phyloP scores from a whole-genome alignment of 257 asterid genomes.

The Cynanchum wilfordii region DNA sequence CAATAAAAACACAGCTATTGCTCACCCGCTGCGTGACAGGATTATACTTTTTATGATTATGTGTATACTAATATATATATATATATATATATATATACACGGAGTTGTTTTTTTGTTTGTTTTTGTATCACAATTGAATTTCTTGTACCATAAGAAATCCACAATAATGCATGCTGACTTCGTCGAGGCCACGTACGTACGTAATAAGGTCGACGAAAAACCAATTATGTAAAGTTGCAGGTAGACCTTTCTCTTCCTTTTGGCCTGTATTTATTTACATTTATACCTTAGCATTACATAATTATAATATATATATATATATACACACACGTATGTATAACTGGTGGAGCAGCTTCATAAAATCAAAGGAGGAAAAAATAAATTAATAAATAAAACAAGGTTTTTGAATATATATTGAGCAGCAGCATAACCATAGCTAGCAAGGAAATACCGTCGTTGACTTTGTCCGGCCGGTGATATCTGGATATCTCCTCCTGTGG shows the following conservation, averaged over 20 bases:
- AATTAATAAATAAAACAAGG: too few species aligned
- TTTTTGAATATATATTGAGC: too few species aligned
- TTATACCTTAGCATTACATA: too few species aligned
- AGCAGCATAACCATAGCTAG: too few species aligned
- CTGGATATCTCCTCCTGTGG: too few species aligned
- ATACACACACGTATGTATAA: too few species aligned
- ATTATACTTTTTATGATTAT: slow-evolving; percentile 2
- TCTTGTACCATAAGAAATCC: slow-evolving; percentile 1
- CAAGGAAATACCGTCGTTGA: too few species aligned
- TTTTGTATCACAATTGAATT: background rate
- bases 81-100: background rate
- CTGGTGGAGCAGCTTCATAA: too few species aligned
- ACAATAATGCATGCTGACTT: background rate
- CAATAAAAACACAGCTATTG: background rate
- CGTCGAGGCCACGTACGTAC: background rate
- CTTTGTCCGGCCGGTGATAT: too few species aligned
- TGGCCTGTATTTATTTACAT: background rate
- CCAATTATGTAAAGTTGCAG: background rate
- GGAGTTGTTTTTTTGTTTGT: too few species aligned
- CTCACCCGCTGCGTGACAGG: slow-evolving; percentile 1
- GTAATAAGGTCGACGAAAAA: background rate
- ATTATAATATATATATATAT: too few species aligned
- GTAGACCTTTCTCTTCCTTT: background rate
- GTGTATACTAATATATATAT: too few species aligned
- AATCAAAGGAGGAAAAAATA: background rate